A percentile compares a stretch with the other conserved stretches of the same genome.
These are phyloP conservation scores for Alloteropsis angusta DNA, from an alignment of 202 grass and related monocot genomes.

Conservation along the genomic window DNA sequence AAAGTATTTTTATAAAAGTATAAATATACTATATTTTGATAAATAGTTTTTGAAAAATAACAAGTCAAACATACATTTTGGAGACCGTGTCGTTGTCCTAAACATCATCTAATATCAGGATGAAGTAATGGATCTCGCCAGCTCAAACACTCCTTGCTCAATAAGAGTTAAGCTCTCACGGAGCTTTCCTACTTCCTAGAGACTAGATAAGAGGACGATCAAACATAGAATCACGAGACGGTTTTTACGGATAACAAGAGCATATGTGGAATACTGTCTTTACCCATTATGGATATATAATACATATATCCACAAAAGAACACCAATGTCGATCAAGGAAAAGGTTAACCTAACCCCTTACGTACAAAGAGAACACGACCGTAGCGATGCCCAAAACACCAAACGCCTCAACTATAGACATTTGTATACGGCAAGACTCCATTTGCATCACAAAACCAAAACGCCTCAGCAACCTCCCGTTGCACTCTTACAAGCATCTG, in stretches of 20 bases:
- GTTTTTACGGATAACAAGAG: not conserved
- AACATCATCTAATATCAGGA: too few relatives aligned
- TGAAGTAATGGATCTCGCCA: too few relatives aligned
- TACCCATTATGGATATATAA: not conserved
- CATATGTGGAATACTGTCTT: not conserved
- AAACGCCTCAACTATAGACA: conserved; percentile 30
- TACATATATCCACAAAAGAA: not conserved
- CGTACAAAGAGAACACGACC: not conserved
- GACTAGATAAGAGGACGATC: not conserved
- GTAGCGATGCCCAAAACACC: conserved; percentile 12
- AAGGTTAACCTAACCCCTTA: conserved; percentile 7
- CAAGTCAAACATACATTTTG: too few relatives aligned
- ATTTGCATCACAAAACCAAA: not conserved
- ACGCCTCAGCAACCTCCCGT: not conserved
- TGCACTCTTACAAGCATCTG: conserved; percentile 33
- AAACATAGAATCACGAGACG: not conserved
- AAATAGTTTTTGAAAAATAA: too few relatives aligned
- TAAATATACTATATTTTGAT: too few relatives aligned
- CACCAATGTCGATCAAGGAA: not conserved
- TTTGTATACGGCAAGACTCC: not conserved
- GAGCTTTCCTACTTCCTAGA: not conserved
- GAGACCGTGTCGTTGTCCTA: too few relatives aligned
- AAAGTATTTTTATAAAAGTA: too few relatives aligned
- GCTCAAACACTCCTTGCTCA: too few relatives aligned
- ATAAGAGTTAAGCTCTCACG: too few relatives aligned